A percentile compares a stretch with the other conserved stretches of the same genome.
phyloP scores from a whole-genome alignment of 345 rosid genomes.

The Salix dunnii region DNA sequence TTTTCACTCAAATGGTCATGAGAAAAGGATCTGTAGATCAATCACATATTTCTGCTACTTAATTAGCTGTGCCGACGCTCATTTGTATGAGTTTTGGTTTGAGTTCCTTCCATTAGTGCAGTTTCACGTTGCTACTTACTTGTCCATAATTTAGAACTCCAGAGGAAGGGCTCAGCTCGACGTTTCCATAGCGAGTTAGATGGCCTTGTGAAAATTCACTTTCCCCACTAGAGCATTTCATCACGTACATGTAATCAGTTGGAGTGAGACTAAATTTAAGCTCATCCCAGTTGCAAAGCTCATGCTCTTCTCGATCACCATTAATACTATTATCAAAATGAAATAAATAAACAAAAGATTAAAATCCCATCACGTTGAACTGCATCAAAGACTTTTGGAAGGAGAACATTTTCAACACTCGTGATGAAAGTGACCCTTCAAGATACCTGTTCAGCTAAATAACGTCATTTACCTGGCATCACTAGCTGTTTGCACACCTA shows the following conservation, averaged over 20 bases:
- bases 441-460: too few relatives aligned
- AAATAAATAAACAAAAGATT: background rate
- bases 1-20: background rate
- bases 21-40: background rate
- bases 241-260: conserved; percentile 46
- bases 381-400: too few relatives aligned
- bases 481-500: too few relatives aligned
- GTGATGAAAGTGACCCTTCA: too few relatives aligned
- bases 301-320: conserved; percentile 12
- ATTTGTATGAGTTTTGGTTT: too few relatives aligned
- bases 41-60: too few relatives aligned
- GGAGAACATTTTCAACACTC: too few relatives aligned
- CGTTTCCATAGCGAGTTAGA: conserved; percentile 28
- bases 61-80: background rate
- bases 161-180: conserved; percentile 39
- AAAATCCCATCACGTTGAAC: too few relatives aligned
- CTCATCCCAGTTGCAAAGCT: conserved; percentile 38
- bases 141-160: conserved; percentile 50
- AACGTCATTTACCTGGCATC: too few relatives aligned
- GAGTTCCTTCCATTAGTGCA: background rate
- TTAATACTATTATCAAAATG: conserved; percentile 2
- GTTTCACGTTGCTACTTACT: conserved; percentile 15
- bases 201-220: conserved; percentile 23
- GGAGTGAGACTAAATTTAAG: conserved; percentile 33
- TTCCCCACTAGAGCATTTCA: conserved; percentile 28